These are phyloP conservation scores for Phytophthora palmivora DNA, from an alignment of 352 stramenopile genomes.

Conservation along the genomic window DNA sequence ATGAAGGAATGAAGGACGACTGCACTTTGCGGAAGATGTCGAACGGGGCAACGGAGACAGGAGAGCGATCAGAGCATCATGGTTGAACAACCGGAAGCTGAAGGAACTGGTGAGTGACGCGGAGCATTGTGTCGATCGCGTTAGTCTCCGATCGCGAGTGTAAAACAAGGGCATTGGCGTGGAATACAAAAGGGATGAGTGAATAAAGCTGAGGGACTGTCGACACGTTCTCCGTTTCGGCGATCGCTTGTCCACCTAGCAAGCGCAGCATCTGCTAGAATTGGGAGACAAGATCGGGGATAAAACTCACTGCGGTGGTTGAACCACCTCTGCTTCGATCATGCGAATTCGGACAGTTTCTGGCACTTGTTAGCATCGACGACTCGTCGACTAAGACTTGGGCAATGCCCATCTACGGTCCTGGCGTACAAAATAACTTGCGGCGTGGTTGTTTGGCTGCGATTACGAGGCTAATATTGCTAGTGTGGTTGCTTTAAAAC, in stretches of 20 bases:
- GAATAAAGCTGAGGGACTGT: slow-evolving; percentile 15
- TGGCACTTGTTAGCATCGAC: not conserved
- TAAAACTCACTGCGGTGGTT: slow-evolving; percentile 11
- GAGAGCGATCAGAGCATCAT: slow-evolving; percentile 28
- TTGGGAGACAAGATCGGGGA: not conserved
- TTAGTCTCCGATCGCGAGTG: slow-evolving; percentile 27
- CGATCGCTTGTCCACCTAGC: slow-evolving; percentile 24
- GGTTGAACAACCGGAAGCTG: slow-evolving; percentile 34
- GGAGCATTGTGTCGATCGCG: slow-evolving; percentile 18
- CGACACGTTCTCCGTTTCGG: slow-evolving; percentile 12
- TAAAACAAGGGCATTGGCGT: slow-evolving; percentile 16
- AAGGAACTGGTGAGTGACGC: slow-evolving; percentile 7
- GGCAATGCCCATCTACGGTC: too few species aligned
- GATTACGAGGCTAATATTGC: not conserved
- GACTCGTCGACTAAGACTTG: too few species aligned
- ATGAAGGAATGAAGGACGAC: slow-evolving; percentile 30
- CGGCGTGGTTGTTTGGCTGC: too few species aligned
- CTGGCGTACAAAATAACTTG: too few species aligned
- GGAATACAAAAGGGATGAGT: slow-evolving; percentile 26
- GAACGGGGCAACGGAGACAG: not conserved
- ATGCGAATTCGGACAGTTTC: slow-evolving; percentile 13
- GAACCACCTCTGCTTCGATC: not conserved
- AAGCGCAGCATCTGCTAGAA: slow-evolving; percentile 7
- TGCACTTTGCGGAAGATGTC: slow-evolving; percentile 5
- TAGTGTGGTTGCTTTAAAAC: not conserved